A percentile compares a stretch with the other conserved stretches of the same genome.
phyloP scores from a whole-genome alignment of 495 filamentous ascomycete species.

The Trypethelium eluteriae region DNA sequence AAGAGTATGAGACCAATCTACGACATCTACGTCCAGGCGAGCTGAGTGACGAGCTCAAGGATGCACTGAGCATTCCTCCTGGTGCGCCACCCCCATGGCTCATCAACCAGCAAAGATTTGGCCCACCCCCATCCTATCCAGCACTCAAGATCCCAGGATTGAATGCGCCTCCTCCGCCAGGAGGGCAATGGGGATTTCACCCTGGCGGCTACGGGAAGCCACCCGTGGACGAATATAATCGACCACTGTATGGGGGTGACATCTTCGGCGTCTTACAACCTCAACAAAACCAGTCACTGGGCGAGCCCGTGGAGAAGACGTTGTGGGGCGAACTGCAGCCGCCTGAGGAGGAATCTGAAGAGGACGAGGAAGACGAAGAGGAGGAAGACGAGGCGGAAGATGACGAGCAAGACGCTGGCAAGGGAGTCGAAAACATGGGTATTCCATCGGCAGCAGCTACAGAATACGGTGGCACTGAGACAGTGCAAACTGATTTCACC shows the following conservation, averaged over 20 bases:
- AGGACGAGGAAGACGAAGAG: conserved; percentile 66
- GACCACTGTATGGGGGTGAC: conserved; percentile 85
- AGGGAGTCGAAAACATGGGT: conserved; percentile 66
- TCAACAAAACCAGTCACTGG: conserved; percentile 50
- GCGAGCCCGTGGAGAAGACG: conserved; percentile 78
- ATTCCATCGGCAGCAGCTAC: conserved; percentile 71
- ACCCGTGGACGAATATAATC: conserved; percentile 82
- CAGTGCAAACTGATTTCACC: conserved; percentile 79
- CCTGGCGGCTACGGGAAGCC: conserved; percentile 95
- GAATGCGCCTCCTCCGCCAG: conserved; percentile 90
- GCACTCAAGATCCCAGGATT: conserved; percentile 86
- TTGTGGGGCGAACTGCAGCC: conserved; percentile 92
- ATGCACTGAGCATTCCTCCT: conserved; percentile 88
- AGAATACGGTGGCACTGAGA: conserved; percentile 64
- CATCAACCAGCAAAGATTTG: conserved; percentile 90
- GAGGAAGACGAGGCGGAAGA: conserved; percentile 40
- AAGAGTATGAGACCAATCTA: conserved; percentile 94
- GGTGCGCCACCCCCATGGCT: conserved; percentile 95
- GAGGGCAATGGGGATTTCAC: conserved; percentile 91
- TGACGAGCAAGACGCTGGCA: conserved; percentile 41
- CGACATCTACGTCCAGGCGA: conserved; percentile 84
- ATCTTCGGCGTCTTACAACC: conserved; percentile 79
- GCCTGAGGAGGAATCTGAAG: conserved; percentile 72
- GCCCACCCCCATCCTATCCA: conserved; percentile 88
- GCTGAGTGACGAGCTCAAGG: conserved; percentile 79